Conservation (phyloP, 306 rosid genomes). For the Cucumis cinereus region DNA sequence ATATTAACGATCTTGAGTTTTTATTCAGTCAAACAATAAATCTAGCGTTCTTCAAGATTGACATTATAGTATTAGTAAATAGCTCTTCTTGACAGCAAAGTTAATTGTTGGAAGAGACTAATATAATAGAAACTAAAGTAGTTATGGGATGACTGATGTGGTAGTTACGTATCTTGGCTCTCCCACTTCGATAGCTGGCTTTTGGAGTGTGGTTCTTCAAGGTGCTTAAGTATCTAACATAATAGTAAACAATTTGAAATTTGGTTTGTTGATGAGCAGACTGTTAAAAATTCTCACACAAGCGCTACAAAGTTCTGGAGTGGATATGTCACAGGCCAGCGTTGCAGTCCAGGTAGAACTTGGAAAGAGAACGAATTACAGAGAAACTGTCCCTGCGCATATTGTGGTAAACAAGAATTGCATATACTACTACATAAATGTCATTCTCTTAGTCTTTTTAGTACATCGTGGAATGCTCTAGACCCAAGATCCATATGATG, state of each 20-base stretch:
- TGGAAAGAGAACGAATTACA: slow-evolving; percentile 44
- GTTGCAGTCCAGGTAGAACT: slow-evolving; percentile 87
- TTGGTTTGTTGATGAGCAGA: slow-evolving; percentile 29
- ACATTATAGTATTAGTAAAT: background rate
- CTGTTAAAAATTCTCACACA: slow-evolving; percentile 74
- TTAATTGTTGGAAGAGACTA: background rate
- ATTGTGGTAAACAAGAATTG: slow-evolving; percentile 27
- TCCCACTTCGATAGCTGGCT: too few relatives aligned
- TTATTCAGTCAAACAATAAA: background rate
- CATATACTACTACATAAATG: background rate
- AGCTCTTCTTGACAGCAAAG: background rate
- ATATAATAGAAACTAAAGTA: too few relatives aligned
- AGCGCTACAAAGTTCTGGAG: slow-evolving; percentile 86
- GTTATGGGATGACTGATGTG: too few relatives aligned
- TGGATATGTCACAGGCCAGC: slow-evolving; percentile 91
- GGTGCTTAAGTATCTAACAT: too few relatives aligned
- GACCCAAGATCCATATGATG: too few relatives aligned
- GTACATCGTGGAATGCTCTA: too few relatives aligned
- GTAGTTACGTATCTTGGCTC: too few relatives aligned
- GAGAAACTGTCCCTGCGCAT: slow-evolving; percentile 25
- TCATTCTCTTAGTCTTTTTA: background rate
- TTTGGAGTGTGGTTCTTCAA: too few relatives aligned
- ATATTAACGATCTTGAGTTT: background rate
- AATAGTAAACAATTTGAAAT: background rate
- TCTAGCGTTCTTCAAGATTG: background rate